Evolutionary conservation across 345 rosid genomes (phyloP).

Genomic region (Hirschfeldia incana): DNA sequence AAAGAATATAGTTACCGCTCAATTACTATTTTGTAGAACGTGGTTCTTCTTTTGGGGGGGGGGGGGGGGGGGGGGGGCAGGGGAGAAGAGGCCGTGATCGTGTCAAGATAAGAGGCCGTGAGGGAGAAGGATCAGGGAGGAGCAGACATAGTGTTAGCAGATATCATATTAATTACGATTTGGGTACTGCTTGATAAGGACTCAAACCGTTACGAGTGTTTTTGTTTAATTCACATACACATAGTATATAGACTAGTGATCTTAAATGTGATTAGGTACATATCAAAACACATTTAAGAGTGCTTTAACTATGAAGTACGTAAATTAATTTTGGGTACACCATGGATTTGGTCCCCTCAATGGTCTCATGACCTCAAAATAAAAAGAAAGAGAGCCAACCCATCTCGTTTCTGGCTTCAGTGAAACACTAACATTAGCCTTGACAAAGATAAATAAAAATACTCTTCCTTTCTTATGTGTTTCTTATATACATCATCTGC

Average conservation of each 20-base stretch:
- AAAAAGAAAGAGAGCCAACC: background rate
- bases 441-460: background rate
- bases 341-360: conserved; percentile 7
- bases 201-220: conserved; percentile 8
- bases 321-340: background rate
- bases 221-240: conserved; percentile 4
- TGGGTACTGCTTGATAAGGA: background rate
- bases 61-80: too few species aligned
- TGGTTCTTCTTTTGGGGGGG: too few species aligned
- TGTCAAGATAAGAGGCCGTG: background rate
- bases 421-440: conserved; percentile 4
- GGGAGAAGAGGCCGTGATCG: too few species aligned
- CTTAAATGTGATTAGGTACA: background rate
- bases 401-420: conserved; percentile 16
- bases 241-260: background rate
- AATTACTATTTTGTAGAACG: too few species aligned
- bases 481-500: conserved; percentile 20
- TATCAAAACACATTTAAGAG: conserved; percentile 9
- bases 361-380: conserved; percentile 7
- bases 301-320: background rate
- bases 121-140: background rate
- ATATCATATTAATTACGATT: background rate
- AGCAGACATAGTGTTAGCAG: background rate
- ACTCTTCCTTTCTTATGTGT: background rate
- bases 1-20: too few species aligned